These are phyloP conservation scores for Alternaria gansuensis DNA, from an alignment of 2,329 filamentous ascomycete species.

Conservation along the genomic window DNA sequence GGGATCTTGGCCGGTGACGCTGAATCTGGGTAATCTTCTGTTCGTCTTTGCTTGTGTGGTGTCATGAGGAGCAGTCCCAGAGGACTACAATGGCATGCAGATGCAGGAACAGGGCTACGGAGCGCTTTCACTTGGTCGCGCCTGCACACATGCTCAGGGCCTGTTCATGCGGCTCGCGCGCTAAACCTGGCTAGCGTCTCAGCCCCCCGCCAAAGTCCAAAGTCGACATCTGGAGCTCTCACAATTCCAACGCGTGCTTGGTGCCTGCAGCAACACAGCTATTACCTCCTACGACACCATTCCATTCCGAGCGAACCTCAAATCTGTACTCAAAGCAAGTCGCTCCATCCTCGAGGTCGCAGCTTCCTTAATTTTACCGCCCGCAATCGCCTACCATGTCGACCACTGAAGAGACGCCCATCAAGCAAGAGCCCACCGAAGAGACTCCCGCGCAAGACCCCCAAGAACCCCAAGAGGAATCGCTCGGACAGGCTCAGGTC, in stretches of 20 bases:
- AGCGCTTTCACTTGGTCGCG: constrained; percentile 25
- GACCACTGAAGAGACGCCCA: constrained; percentile 29
- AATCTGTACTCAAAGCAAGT: neutral
- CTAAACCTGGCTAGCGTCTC: constrained; percentile 38
- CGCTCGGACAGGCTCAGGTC: constrained; percentile 45
- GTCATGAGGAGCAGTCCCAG: neutral
- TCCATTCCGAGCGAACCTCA: neutral
- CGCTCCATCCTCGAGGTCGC: neutral
- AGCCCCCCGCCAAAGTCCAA: constrained; percentile 39
- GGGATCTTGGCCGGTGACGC: constrained; percentile 32
- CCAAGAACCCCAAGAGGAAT: constrained; percentile 3
- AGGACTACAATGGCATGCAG: neutral
- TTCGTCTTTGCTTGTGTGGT: neutral
- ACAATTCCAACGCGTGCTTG: constrained; percentile 21
- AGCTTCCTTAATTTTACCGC: constrained; percentile 6
- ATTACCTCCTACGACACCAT: neutral
- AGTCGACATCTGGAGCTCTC: constrained; percentile 34
- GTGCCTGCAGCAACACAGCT: constrained; percentile 3
- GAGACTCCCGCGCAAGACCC: constrained; percentile 21
- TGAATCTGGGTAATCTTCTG: constrained; percentile 1
- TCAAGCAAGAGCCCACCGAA: constrained; percentile 21
- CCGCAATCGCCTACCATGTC: constrained; percentile 18
- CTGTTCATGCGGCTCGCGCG: constrained; percentile 36
- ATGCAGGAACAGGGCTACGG: constrained; percentile 12
- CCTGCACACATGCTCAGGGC: constrained; percentile 9